Conservation (phyloP, 768 basidiomycete species). For the Lyophyllum atratum region DNA sequence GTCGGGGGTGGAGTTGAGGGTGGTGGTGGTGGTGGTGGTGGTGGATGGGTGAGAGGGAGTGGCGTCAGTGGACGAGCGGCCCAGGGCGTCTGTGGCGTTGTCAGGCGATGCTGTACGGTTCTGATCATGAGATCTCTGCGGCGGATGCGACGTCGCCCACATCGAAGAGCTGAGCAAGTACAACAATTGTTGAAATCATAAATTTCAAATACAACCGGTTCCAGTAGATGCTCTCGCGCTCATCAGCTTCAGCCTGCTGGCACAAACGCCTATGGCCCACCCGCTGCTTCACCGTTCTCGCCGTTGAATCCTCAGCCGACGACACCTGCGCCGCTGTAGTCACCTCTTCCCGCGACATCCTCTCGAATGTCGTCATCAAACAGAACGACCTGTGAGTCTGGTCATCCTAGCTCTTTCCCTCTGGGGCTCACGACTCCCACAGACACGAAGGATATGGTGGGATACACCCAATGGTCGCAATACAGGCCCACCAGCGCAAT, state of each 20-base stretch:
- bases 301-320: conserved; percentile 88
- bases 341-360: conserved; percentile 63
- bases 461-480: conserved; percentile 78
- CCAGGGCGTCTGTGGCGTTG: conserved; percentile 32
- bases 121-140: conserved; percentile 44
- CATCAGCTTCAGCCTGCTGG: not conserved
- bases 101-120: conserved; percentile 36
- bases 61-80: conserved; percentile 50
- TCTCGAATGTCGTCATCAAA: conserved; percentile 85
- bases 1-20: conserved; percentile 21
- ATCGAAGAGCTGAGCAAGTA: too few relatives aligned
- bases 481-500: conserved; percentile 76
- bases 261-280: not conserved
- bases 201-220: too few relatives aligned
- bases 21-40: conserved; percentile 22
- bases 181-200: too few relatives aligned
- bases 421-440: not conserved
- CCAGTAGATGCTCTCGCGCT: not conserved
- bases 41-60: conserved; percentile 45
- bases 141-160: conserved; percentile 25
- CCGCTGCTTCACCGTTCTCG: conserved; percentile 63
- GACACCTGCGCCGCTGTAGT: conserved; percentile 93
- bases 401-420: not conserved
- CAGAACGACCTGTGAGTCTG: conserved; percentile 64
- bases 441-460: conserved; percentile 69